Base-by-base conservation (phyloP, 2,329 filamentous ascomycete species). In the Rachicladosporium sp. region DNA sequence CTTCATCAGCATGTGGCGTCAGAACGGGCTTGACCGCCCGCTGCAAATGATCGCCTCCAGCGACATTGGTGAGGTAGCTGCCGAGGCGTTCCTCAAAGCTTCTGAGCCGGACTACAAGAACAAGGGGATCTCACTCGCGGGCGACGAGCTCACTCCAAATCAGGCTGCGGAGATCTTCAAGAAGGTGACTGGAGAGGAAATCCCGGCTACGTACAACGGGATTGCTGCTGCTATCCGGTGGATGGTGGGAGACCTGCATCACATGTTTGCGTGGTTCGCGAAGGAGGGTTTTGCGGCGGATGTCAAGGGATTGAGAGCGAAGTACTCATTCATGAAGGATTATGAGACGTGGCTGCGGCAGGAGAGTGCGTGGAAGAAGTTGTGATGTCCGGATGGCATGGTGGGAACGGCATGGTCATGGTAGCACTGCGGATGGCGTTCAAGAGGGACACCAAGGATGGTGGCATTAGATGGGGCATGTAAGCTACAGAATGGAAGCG, bases 31-130 rank as follows among this genome's bases (percentile, higher is more conserved):
- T 2, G 38, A 51, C 9, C 23, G 40, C 2, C 45, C 43, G 6
- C 38, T 59, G 9, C 64, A 69, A 40, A 35, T 66, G n/a, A 52
- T 70, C 10, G 56, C 60, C 0, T 57, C 56, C 2, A 45, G 33
- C 23, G 50, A 63, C 58, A 71, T 75, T 42, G 72, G 71, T 0
- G 47, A 58, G 12, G 68, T 75, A 38, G 71, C 60, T 2, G 69
- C 69, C 0, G 54, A 63, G 34, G 69, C 69, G 0, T 71, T 75
- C 42, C 41, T 63, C 3, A 53, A 68, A 2, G 60, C 66, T 2
- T 37, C 44, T 13, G 31, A 15, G 7, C 52, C 65, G 1, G 51
- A 62, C 31, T 74, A 64, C 54, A 61, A 62, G 29, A 62, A 63
- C 30, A 58, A 57, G 11, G 61, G 60, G 4, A 59, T 73, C 30